phyloP scores from a whole-genome alignment of 208 protist genomes.

The Acanthamoeba culbertsoni region DNA sequence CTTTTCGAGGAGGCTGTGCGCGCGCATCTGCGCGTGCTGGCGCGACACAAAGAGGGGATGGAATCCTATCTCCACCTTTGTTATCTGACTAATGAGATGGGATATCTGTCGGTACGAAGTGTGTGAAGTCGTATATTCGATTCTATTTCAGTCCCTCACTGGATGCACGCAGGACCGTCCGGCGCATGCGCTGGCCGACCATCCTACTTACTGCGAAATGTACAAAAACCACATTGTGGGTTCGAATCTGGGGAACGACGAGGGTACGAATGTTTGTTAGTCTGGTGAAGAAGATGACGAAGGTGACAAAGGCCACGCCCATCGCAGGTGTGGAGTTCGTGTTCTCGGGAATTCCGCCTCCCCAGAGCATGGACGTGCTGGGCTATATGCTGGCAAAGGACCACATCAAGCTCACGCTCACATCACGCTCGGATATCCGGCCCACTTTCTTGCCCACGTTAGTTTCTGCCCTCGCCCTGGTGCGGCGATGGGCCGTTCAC shows the following conservation, averaged over 20 bases:
- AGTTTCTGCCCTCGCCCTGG: background rate
- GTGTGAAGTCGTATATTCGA: background rate
- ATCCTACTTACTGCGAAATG: background rate
- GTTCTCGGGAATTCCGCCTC: background rate
- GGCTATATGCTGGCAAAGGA: background rate
- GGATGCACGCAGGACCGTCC: background rate
- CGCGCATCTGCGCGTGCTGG: background rate
- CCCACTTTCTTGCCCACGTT: background rate
- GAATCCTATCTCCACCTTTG: conserved; percentile 6
- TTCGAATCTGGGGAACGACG: conserved; percentile 11
- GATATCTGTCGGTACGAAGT: background rate
- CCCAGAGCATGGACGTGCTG: background rate
- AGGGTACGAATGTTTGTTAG: background rate
- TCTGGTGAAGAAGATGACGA: background rate
- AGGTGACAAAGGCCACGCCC: background rate
- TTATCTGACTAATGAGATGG: background rate
- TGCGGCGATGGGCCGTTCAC: background rate
- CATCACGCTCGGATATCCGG: background rate
- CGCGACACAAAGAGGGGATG: background rate
- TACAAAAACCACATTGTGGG: background rate
- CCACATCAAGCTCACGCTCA: conserved; percentile 6
- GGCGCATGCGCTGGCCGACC: background rate
- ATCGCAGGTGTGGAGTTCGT: background rate
- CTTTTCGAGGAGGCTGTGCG: background rate
- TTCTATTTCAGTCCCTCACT: background rate